Evolutionary conservation across 164 flowering plant species (phyloP).

Genomic region (Litsea cubeba): DNA sequence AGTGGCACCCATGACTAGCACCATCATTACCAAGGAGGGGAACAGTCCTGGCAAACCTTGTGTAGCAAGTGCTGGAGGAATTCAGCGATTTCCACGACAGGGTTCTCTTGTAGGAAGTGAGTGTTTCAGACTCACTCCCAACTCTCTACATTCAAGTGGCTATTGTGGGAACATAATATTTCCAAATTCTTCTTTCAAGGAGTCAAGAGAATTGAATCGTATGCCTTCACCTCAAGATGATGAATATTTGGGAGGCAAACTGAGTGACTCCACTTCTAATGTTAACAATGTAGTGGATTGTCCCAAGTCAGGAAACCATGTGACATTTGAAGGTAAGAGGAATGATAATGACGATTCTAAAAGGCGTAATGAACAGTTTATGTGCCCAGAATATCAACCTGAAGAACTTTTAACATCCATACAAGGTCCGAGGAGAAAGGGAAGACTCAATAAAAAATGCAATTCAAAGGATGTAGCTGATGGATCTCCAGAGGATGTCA

Average conservation of each 20-base stretch:
- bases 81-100: background rate
- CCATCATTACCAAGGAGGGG: background rate
- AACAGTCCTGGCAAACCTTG: background rate
- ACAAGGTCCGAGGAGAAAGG: background rate
- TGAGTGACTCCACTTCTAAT: background rate
- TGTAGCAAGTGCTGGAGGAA: background rate
- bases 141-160: slow-evolving; percentile 7
- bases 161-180: background rate
- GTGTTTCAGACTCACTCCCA: background rate
- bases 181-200: background rate
- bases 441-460: background rate
- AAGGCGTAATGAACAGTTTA: background rate
- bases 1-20: background rate
- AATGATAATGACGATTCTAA: background rate
- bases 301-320: background rate
- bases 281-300: background rate
- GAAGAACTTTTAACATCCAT: background rate
- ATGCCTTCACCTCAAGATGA: background rate
- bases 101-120: background rate
- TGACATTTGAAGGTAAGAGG: background rate
- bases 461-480: background rate
- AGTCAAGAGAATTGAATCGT: background rate
- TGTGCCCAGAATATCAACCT: background rate
- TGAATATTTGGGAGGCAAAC: background rate
- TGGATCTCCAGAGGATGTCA: background rate